Base-by-base conservation (phyloP, 2,329 filamentous ascomycete genomes). In the Colletotrichum siamense region DNA sequence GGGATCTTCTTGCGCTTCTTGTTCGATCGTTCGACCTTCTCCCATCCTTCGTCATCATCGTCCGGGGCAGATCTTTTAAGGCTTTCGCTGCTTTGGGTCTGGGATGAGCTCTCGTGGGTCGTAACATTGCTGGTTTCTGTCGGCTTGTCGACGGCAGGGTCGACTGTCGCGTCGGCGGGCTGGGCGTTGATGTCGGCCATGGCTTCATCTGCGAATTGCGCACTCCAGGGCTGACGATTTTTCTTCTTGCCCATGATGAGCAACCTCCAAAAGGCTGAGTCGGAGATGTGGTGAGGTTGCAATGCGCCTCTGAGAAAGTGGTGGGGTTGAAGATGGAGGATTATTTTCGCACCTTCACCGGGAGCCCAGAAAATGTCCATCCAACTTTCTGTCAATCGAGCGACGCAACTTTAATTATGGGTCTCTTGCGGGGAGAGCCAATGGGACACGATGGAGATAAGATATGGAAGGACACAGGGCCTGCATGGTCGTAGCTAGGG, bases 1-100 rank as follows among this genome's bases (percentile, higher is more conserved):
- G 92, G 92, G 4, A 91, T 82, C 84, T 93, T 94, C 83, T 93
- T 93, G 8, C 86, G 82, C 81, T 92, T 92, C 84, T 92, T 93
- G 49, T 84, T 85, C 22, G 88, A 85, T 26, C 88, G 88, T 24
- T 88, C 87, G 76, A 92, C 88, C 22, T 88, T 89, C 80, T 91
- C 86, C 91, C 91, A 93, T 61, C 87, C 89, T 69, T 82, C 86
- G 71, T 84, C 82, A 22, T 78, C 80, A n/a, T 83, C 84, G n/a
- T 79, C 80, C 26, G 89, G 86, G 69, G 84, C 87, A 5, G 87
- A 77, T 61, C 89, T 88, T 83, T 91, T 91, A 44, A 89, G 84
- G 78, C 87, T 88, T 73, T 84, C 82, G 16, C 80, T 80, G 77
- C 84, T 86, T 59, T 82, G 80, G 30, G 61, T 80, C 26, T 72